Base-by-base conservation (phyloP, 1,284 basidiomycete genomes). In the Irpex rosettiformis region DNA sequence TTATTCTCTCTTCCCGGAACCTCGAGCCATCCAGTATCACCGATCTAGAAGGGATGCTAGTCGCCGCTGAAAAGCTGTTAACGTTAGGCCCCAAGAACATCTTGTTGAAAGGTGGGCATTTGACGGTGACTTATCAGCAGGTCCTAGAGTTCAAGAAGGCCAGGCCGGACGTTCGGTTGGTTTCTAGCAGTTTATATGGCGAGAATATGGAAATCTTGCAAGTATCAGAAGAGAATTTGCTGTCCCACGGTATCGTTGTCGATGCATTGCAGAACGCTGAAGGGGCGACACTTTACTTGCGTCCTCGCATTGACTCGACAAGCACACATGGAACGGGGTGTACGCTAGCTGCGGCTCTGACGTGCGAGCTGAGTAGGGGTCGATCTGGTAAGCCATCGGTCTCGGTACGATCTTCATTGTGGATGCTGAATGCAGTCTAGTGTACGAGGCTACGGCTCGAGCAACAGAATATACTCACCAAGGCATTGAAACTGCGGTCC, bases 241-340 rank as follows among this genome's bases (percentile, higher is more conserved):
- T 58, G 2, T 27, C 62, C 13, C 30, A 63, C 16, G 64, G 72
- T 3, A 69, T 91, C 33, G 88, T 96, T 5, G 86, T 91, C n/a
- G 94, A 97, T 67, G 79, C 95, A 0, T 74, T 97, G 8, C 80
- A 79, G 55, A 75, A 83, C 55, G 64, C 62, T 37, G 67, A 67
- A 10, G 60, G 58, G 7, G 71, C 74, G 28, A 80, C 79, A 0
- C 61, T 94, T 16, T 91, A 89, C 61, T 79, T 89, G 21, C 82
- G 86, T 2, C 84, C 84, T 2, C 77, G 82, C 22, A 76, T 96
- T 24, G 78, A 88, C 3, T 88, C 88, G 8, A 81, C 73, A 24
- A 92, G 80, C 63, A 96, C 95, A 0, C 96, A 98, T 69, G 96
- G 96, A 1, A 98, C 96, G 0, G 96, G 96, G 1, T 98, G 95